Evolutionary conservation across 2,329 filamentous ascomycete genomes (phyloP).

Genomic region (Paecilomyces sp.): DNA sequence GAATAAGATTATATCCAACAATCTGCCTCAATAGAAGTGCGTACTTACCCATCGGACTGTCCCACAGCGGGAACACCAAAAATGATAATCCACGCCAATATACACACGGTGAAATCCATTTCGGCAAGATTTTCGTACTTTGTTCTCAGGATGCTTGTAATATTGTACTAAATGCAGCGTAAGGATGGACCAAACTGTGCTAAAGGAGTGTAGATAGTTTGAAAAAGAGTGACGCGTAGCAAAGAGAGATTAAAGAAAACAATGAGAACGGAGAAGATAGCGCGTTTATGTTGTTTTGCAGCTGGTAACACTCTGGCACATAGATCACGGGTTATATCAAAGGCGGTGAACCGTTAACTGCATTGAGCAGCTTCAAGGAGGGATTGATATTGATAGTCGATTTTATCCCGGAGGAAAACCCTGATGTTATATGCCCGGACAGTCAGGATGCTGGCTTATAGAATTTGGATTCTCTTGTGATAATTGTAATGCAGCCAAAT

Average conservation of each 20-base stretch:
- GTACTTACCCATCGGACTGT: constrained; percentile 9
- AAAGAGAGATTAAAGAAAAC: background rate
- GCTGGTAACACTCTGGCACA: background rate
- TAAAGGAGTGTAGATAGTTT: background rate
- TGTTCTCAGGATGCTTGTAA: background rate
- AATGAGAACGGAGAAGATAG: background rate
- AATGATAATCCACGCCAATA: background rate
- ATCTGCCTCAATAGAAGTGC: background rate
- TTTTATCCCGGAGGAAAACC: background rate
- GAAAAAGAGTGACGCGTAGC: background rate
- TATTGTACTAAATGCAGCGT: background rate
- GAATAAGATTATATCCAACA: background rate
- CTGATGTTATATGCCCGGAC: background rate
- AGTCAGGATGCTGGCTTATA: background rate
- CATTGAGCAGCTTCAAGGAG: background rate
- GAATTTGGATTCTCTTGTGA: background rate
- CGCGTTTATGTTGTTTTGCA: background rate
- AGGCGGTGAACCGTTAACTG: background rate
- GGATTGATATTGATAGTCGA: background rate
- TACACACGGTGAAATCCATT: background rate
- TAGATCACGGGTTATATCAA: background rate
- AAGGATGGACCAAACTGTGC: background rate
- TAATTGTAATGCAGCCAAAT: too few species aligned
- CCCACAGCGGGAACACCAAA: background rate
- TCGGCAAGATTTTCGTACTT: background rate